Percentiles rank a stretch among this genome's conserved stretches.
These are phyloP conservation scores for Botryotinia convoluta DNA, from an alignment of 2,329 filamentous ascomycete genomes.

Conservation along the genomic window DNA sequence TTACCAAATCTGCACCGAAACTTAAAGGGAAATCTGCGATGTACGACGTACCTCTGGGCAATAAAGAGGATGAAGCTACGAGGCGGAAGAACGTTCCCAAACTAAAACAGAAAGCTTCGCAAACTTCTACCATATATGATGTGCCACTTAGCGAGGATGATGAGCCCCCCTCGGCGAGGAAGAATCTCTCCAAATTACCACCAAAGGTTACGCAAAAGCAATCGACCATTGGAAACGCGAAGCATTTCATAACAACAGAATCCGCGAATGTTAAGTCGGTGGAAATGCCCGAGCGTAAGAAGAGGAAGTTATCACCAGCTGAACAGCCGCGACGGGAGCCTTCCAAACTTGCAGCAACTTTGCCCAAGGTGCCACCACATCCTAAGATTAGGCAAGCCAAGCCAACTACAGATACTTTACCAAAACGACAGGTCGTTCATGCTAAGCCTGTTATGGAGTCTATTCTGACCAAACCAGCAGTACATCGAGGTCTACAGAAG, in stretches of 20 bases:
- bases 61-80: slow-evolving; percentile 17
- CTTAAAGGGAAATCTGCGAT: slow-evolving; percentile 19
- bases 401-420: neutral
- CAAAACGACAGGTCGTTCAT: neutral
- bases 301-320: slow-evolving; percentile 32
- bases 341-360: slow-evolving; percentile 13
- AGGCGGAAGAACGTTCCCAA: slow-evolving; percentile 26
- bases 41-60: slow-evolving; percentile 30
- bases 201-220: slow-evolving; percentile 13
- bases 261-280: neutral
- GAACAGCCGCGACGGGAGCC: slow-evolving; percentile 14
- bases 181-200: slow-evolving; percentile 6
- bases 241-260: neutral
- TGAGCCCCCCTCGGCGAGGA: neutral
- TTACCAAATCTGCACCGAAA: slow-evolving; percentile 14
- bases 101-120: slow-evolving; percentile 16
- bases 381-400: slow-evolving; percentile 1
- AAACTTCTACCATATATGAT: slow-evolving; percentile 4
- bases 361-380: slow-evolving; percentile 20
- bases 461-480: neutral
- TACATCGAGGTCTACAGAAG: neutral
- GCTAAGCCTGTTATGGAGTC: neutral
- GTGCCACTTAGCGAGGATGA: slow-evolving; percentile 9
- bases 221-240: neutral
- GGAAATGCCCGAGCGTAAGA: slow-evolving; percentile 30